Evolutionary conservation across 2,329 filamentous ascomycete species (phyloP), one percentile per base, ranked within the genome.

Genomic region (Monosporascus sp.): DNA sequence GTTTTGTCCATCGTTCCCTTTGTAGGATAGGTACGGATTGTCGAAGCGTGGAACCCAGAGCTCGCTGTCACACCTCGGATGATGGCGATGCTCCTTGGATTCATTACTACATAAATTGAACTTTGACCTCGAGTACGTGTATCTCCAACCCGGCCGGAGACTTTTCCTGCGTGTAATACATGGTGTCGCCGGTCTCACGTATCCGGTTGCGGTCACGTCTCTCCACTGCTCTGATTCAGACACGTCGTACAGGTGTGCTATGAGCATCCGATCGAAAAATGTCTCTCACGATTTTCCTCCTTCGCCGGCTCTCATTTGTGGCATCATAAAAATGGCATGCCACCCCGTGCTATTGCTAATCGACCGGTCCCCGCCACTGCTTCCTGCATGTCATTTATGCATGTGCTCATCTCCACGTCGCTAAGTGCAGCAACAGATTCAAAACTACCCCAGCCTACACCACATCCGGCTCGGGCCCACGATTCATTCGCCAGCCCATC

Each of bases 301-400:
- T 43, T 19, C 19, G 37, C 37, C 17, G 3, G 17, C 17, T 19
- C 11, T 20, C 40, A 14, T 43, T 43, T 20, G 40, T 43, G 9
- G 31, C 14, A 34, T 34, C 27, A 34, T 31, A 31, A 14, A 9
- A 5, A 4, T 5, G 11, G 11, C 31, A 34, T 9, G 31, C 31
- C 3, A 34, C 31, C 31, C 31, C 31, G 31, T 34, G 11, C 11
- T 34, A 34, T 9, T 34, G 11, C 11, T 34, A 34, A 34, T 63
- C 59, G 53, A 49, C 58, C 60, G 63, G 58, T 61, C 53, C 36
- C 37, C 50, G 55, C 22, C 8, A 19, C 17, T 61, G 56, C 57
- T 57, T 56, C 58, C 59, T 65, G 63, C 66, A 66, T 62, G 56
- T 59, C 58, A 61, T 54, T 60, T 56, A 67, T 67, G 64, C 65